Percentiles rank a stretch among this genome's conserved stretches.
Conservation (phyloP, 2,329 filamentous ascomycete species). For the Herpotrichia juniperi region DNA sequence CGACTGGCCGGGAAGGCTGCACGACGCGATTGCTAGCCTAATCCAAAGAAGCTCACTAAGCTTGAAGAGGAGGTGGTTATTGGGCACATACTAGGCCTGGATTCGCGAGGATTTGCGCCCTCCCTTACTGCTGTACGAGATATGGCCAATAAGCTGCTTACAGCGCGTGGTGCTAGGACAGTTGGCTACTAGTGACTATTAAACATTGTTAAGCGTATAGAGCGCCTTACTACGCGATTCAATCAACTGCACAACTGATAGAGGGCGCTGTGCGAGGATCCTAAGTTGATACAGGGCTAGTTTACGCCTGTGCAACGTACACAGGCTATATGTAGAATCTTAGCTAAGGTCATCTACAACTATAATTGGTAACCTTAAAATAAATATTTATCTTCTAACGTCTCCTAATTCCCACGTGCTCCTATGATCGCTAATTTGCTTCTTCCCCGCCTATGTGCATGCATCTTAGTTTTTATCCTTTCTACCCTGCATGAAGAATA, state of each 20-base stretch:
- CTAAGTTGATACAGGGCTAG: constrained; percentile 3
- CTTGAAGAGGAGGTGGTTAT: constrained; percentile 11
- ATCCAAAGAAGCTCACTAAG: constrained; percentile 13
- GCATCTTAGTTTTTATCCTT: no score
- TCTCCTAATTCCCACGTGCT: no score
- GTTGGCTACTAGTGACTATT: constrained; percentile 7
- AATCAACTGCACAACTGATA: background rate
- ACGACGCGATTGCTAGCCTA: constrained; percentile 12
- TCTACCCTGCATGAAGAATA: no score
- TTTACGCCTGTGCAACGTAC: constrained; percentile 2
- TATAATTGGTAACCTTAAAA: constrained; percentile 20
- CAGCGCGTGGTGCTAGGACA: background rate
- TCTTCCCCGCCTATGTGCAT: no score
- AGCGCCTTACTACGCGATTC: background rate
- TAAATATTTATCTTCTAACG: no score
- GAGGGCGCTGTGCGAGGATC: constrained; percentile 1
- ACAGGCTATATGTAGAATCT: constrained; percentile 12
- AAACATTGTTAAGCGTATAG: constrained; percentile 4
- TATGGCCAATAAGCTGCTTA: constrained; percentile 15
- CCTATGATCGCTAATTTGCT: no score
- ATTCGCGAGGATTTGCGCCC: constrained; percentile 10
- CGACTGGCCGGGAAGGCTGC: constrained; percentile 6
- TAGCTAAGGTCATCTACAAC: constrained; percentile 16
- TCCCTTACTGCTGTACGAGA: constrained; percentile 9
- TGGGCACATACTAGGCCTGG: constrained; percentile 10